phyloP scores from a whole-genome alignment of 2,329 filamentous ascomycete species.

The Byssochlamys sp. region DNA sequence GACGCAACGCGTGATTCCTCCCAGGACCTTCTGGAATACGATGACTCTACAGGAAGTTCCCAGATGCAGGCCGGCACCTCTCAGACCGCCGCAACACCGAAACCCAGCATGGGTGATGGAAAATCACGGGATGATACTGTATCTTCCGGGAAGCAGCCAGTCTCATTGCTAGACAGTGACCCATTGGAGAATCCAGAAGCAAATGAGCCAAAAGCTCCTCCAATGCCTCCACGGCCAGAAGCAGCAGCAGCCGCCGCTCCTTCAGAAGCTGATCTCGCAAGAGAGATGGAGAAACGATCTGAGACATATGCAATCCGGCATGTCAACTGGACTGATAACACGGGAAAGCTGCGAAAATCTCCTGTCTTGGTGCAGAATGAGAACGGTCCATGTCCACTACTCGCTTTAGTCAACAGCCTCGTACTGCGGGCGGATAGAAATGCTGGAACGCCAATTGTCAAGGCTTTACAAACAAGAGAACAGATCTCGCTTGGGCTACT shows the following conservation, averaged over 20 bases:
- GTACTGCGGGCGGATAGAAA: constrained; percentile 68
- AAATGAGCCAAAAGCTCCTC: neutral
- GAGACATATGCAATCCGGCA: constrained; percentile 93
- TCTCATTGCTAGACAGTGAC: neutral
- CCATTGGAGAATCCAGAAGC: neutral
- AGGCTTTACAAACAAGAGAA: constrained; percentile 68
- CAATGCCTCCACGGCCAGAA: constrained; percentile 1
- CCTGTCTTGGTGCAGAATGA: constrained; percentile 86
- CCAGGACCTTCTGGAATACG: constrained; percentile 24
- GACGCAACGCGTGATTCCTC: constrained; percentile 21
- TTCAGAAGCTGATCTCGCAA: constrained; percentile 24
- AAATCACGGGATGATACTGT: neutral
- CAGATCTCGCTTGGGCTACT: constrained; percentile 78
- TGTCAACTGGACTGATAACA: constrained; percentile 68
- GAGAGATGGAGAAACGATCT: constrained; percentile 39
- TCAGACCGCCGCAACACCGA: neutral
- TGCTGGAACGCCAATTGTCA: constrained; percentile 60
- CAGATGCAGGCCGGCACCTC: constrained; percentile 2
- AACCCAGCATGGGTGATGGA: neutral
- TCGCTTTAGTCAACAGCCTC: constrained; percentile 87
- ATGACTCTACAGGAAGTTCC: constrained; percentile 6
- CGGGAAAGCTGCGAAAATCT: constrained; percentile 60
- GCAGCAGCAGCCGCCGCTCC: constrained; percentile 6
- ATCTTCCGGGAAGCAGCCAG: neutral
- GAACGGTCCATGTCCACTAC: constrained; percentile 86